Base-by-base conservation (phyloP, 2,329 filamentous ascomycete species). In the Zymoseptoria tritici region DNA sequence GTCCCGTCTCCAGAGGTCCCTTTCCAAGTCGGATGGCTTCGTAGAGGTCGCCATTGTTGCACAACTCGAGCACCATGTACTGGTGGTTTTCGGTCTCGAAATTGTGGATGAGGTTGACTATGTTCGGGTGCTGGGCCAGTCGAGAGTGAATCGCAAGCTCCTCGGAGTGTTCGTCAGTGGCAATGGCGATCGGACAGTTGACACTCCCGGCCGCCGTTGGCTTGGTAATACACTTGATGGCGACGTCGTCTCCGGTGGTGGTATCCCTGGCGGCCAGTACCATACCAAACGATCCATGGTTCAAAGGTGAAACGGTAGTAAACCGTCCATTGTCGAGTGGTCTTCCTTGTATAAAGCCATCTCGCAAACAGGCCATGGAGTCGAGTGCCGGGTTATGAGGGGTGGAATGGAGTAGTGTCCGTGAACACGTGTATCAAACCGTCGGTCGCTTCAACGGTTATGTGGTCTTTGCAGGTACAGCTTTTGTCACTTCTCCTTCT, bases 261-360 rank as follows among this genome's bases (percentile, higher is more conserved):
- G 86, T 80, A 74, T 99, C 91, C 74, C 83, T 88, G 61, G 93
- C 94, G 78, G 91, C 87, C 77, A 97, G 97, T 70, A 99, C 94
- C 90, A 97, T 95, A 73, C 94, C 94, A 73, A 97, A 99, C 58
- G 94, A 97, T 69, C 94, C 94, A 83, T 97, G 91, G 74, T 99
- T 99, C 79, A 99, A 88, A 60, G 94, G 92, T 67, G 92, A 90
- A 72, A 97, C 83, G 59, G 92, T 96, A 78, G 89, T 82, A 76
- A 94, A 99, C 67, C 94, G 92, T 75, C 90, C 91, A 55, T 69
- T 66, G 74, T 90, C 86, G 73, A 96, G 86, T 73, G 96, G 78
- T 76, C 89, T 84, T 76, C 89, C 90, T 76, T 85, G 81, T 72
- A 85, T 80, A 78, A 96, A 94, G 72, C 86, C 83, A 78, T 91